Evolutionary conservation across 305 asterid species (phyloP).

Genomic region (Withania somnifera): DNA sequence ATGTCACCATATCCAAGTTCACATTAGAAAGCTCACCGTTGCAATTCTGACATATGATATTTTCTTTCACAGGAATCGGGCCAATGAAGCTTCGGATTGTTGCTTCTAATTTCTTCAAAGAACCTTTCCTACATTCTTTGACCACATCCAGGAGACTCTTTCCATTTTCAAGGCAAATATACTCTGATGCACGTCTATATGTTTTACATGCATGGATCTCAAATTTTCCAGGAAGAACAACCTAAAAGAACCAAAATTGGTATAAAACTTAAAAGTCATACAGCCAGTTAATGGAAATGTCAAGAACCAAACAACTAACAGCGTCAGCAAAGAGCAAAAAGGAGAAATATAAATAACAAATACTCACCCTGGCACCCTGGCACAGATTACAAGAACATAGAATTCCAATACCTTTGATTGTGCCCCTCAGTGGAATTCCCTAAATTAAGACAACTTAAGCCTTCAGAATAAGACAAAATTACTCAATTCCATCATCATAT

Average conservation of each 20-base stretch:
- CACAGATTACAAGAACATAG: slow-evolving; percentile 80
- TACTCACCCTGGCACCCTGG: slow-evolving; percentile 62
- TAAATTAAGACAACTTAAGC: slow-evolving; percentile 22
- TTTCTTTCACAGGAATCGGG: slow-evolving; percentile 68
- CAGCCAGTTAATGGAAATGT: neutral
- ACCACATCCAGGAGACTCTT: slow-evolving; percentile 93
- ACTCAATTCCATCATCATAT: neutral
- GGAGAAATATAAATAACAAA: neutral
- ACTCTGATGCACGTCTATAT: slow-evolving; percentile 88
- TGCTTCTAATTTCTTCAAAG: slow-evolving; percentile 59
- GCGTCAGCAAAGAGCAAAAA: neutral
- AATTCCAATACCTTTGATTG: slow-evolving; percentile 77
- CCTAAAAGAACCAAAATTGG: slow-evolving; percentile 25
- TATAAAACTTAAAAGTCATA: neutral
- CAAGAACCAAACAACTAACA: neutral
- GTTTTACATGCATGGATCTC: slow-evolving; percentile 93
- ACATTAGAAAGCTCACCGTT: slow-evolving; percentile 33
- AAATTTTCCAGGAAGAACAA: slow-evolving; percentile 83
- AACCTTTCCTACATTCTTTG: slow-evolving; percentile 75
- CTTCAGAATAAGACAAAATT: neutral
- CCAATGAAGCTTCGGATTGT: slow-evolving; percentile 68
- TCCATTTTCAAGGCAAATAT: slow-evolving; percentile 89
- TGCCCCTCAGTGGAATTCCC: slow-evolving; percentile 91
- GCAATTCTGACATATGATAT: slow-evolving; percentile 65
- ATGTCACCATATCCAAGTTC: slow-evolving; percentile 2